Percentiles rank a stretch among this genome's conserved stretches.
Evolutionary conservation across 148 eudicot species (phyloP).

Genomic region (Silene conica): DNA sequence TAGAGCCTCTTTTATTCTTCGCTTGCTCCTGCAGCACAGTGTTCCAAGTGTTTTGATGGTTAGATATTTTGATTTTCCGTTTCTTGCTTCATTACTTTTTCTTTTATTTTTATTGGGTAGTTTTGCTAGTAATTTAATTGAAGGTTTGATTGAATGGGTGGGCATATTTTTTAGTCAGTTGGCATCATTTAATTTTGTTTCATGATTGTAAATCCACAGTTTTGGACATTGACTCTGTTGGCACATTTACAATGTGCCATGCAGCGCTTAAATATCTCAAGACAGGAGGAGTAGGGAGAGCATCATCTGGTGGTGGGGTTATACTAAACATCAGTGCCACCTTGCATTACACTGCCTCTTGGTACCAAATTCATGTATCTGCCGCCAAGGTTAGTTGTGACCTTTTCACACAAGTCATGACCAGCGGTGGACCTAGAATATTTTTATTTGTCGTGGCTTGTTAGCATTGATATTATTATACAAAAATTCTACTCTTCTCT

Average conservation of each 20-base stretch:
- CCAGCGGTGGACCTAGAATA: background rate
- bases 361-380: slow-evolving; percentile 95
- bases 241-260: slow-evolving; percentile 94
- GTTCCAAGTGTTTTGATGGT: background rate
- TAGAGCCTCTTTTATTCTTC: background rate
- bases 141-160: background rate
- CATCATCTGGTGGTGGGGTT: slow-evolving; percentile 62
- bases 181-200: background rate
- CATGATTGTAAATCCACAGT: slow-evolving; percentile 31
- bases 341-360: slow-evolving; percentile 90
- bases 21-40: no score
- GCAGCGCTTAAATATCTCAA: slow-evolving; percentile 80
- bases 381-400: slow-evolving; percentile 81
- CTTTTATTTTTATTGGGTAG: background rate
- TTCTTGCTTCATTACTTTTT: background rate
- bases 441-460: no score
- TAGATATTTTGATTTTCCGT: background rate
- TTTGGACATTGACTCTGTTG: slow-evolving; percentile 92
- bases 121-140: background rate
- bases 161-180: background rate
- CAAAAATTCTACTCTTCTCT: no score
- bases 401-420: background rate
- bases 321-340: slow-evolving; percentile 94
- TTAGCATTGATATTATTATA: no score
- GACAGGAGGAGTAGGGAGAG: slow-evolving; percentile 73